These are phyloP conservation scores for Termitomyces sp. DNA, from an alignment of 768 basidiomycete genomes.

Conservation along the genomic window DNA sequence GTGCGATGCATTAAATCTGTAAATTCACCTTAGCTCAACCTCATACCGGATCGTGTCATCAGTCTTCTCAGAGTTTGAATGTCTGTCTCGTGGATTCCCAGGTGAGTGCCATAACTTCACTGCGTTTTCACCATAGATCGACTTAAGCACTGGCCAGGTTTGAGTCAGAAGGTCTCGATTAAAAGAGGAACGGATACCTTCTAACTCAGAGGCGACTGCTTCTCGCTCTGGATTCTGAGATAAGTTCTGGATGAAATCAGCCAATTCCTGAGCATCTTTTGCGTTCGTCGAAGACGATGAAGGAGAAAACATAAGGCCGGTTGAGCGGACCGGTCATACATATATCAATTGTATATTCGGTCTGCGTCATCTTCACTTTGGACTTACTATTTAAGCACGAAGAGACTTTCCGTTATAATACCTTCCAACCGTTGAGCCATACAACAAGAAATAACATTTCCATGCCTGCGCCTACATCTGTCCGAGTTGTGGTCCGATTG, in stretches of 20 bases:
- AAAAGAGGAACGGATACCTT: slow-evolving; percentile 26
- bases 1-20: slow-evolving; percentile 3
- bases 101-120: slow-evolving; percentile 53
- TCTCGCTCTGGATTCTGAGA: slow-evolving; percentile 31
- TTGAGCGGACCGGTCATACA: background rate
- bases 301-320: slow-evolving; percentile 13
- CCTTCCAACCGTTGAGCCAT: background rate
- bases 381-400: background rate
- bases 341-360: background rate
- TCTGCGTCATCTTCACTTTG: background rate
- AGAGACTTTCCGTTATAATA: background rate
- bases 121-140: slow-evolving; percentile 72
- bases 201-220: slow-evolving; percentile 39
- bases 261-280: slow-evolving; percentile 24
- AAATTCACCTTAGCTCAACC: slow-evolving; percentile 54
- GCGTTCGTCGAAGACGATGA: slow-evolving; percentile 15
- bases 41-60: slow-evolving; percentile 56
- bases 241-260: slow-evolving; percentile 28
- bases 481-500: slow-evolving; percentile 74
- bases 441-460: background rate
- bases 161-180: background rate
- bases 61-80: slow-evolving; percentile 7
- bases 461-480: slow-evolving; percentile 20
- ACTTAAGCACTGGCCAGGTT: slow-evolving; percentile 54
- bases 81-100: slow-evolving; percentile 13